Evolutionary conservation across 768 basidiomycete genomes (phyloP).

Genomic region (Boletus rufocinnamomeus): DNA sequence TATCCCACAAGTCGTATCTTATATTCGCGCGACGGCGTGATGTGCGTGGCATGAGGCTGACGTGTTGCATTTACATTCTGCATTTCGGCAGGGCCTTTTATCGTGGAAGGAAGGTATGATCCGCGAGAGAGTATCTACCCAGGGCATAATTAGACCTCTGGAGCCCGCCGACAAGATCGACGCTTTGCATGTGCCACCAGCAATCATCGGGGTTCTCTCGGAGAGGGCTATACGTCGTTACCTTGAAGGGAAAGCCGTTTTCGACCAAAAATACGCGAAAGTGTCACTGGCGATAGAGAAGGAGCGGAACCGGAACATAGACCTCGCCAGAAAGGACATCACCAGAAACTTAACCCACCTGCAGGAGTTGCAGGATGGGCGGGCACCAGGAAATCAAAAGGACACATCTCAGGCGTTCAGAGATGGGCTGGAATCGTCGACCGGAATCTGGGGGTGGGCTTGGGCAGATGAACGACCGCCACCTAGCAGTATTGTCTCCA

Average conservation of each 20-base stretch:
- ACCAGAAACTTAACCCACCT: constrained; percentile 54
- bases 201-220: constrained; percentile 72
- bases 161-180: constrained; percentile 69
- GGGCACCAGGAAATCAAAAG: constrained; percentile 25
- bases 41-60: neutral
- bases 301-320: constrained; percentile 62
- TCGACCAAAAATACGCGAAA: constrained; percentile 67
- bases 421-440: constrained; percentile 41
- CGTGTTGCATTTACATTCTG: constrained; percentile 1
- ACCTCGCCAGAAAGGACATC: constrained; percentile 64
- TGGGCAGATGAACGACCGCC: constrained; percentile 91
- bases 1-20: neutral
- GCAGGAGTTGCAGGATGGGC: constrained; percentile 24
- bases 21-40: neutral
- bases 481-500: constrained; percentile 87
- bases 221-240: constrained; percentile 80
- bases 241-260: constrained; percentile 56
- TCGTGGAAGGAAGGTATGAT: constrained; percentile 69
- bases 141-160: constrained; percentile 79
- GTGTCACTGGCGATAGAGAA: constrained; percentile 62
- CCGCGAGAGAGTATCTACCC: constrained; percentile 83
- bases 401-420: constrained; percentile 24
- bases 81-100: constrained; percentile 33
- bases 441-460: constrained; percentile 73
- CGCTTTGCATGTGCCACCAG: constrained; percentile 63